Conservation (phyloP, 1,284 basidiomycete species). For the Fomitopsis betulina region DNA sequence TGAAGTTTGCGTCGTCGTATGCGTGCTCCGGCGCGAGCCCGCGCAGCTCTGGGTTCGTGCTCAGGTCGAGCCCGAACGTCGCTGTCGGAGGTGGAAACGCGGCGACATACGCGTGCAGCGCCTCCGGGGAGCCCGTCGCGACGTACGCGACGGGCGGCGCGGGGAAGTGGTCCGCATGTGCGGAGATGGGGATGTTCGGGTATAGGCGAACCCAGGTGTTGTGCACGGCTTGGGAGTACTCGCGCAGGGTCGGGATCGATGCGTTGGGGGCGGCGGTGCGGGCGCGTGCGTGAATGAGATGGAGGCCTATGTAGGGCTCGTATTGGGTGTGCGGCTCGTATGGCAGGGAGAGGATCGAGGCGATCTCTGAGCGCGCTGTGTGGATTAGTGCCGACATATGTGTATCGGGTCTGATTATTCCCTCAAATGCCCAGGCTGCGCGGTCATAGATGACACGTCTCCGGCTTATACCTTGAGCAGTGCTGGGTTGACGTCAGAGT, state of each 20-base stretch:
- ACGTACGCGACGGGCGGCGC: slow-evolving; percentile 40
- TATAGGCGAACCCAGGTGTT: slow-evolving; percentile 32
- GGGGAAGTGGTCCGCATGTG: slow-evolving; percentile 19
- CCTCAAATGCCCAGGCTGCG: slow-evolving; percentile 41
- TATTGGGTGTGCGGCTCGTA: slow-evolving; percentile 7
- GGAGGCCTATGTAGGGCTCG: slow-evolving; percentile 45
- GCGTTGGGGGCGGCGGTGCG: slow-evolving; percentile 41
- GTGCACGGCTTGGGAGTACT: slow-evolving; percentile 41
- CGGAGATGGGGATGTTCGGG: slow-evolving; percentile 2
- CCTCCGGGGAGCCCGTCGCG: slow-evolving; percentile 54
- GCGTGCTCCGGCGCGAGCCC: slow-evolving; percentile 45
- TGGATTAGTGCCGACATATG: slow-evolving; percentile 43
- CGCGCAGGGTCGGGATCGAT: slow-evolving; percentile 42
- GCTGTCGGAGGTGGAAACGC: slow-evolving; percentile 33
- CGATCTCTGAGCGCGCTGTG: slow-evolving; percentile 44
- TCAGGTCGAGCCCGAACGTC: slow-evolving; percentile 42
- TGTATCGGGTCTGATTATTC: slow-evolving; percentile 51
- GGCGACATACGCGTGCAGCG: slow-evolving; percentile 37
- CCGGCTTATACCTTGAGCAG: slow-evolving; percentile 48
- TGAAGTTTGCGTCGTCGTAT: slow-evolving; percentile 54
- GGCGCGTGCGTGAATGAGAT: slow-evolving; percentile 55
- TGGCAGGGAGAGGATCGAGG: slow-evolving; percentile 26
- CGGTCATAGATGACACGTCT: slow-evolving; percentile 48
- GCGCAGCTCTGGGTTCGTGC: slow-evolving; percentile 37
- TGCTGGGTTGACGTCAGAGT: slow-evolving; percentile 31